Percentiles rank a stretch among this genome's conserved stretches.
phyloP scores from a whole-genome alignment of 768 basidiomycete species.

The Termitomyces bulborhizus region DNA sequence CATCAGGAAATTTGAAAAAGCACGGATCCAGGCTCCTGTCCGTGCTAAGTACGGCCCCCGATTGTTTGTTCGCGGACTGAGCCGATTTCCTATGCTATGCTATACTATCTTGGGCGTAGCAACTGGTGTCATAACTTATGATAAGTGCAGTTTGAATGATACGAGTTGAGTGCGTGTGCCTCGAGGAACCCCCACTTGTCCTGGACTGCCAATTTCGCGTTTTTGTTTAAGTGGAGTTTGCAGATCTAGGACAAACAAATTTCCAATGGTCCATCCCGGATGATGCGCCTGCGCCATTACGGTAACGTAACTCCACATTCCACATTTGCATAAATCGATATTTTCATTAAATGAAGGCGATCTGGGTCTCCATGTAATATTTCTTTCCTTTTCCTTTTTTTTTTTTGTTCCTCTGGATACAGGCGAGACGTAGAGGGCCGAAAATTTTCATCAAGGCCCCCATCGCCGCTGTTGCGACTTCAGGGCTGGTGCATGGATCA shows the following conservation, averaged over 20 bases:
- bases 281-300: background rate
- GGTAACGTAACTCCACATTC: too few species aligned
- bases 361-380: background rate
- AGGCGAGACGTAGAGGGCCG: too few species aligned
- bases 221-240: background rate
- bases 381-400: too few species aligned
- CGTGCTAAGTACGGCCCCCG: too few species aligned
- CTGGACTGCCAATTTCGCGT: background rate
- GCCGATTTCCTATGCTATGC: too few species aligned
- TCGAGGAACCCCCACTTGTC: conserved; percentile 1
- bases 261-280: background rate
- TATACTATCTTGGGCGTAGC: too few species aligned
- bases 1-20: too few species aligned
- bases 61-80: too few species aligned
- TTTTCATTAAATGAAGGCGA: conserved; percentile 2
- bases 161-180: background rate
- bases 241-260: background rate
- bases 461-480: background rate
- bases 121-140: background rate
- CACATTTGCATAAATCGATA: background rate
- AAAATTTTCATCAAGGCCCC: background rate
- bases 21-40: too few species aligned
- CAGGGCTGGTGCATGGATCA: background rate
- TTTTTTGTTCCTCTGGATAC: background rate
- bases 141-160: background rate